Evolutionary conservation across 2,329 filamentous ascomycete species (phyloP), one percentile per base, ranked within the genome.

Genomic region (Cladosporium sphaerospermum): DNA sequence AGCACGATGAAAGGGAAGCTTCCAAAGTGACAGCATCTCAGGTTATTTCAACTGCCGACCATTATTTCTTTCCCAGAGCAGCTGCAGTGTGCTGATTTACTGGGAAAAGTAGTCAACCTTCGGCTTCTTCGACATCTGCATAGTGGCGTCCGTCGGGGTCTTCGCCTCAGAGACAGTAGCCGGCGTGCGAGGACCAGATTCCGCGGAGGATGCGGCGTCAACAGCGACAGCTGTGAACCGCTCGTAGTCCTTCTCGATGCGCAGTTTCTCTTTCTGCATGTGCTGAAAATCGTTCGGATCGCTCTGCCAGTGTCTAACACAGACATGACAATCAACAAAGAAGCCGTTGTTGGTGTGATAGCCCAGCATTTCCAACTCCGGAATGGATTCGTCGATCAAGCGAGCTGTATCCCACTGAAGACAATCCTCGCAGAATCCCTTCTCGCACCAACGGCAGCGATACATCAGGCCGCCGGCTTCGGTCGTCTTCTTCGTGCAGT

Each of bases 351-450:
- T 54, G 2, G 68, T 65, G 3, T 69, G 64, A 52, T 76, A 79
- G 1, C 70, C 72, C 1, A 80, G 65, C n/a, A 76, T 57, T 52
- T 80, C 73, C 49, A 76, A 78, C 59, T 82, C 78, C 1, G 73
- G 70, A 0, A 82, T 64, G 11, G 72, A 75, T 19, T 78, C 73
- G 9, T 77, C 79, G 10, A 83, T 61, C 0, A 83, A 72, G 3
- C 69, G 68, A 0, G 74, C 72, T 2, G 69, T 67, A 3, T 77
- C 71, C 67, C 77, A 82, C 45, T 82, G 73, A 0, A 83, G 62
- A 59, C 80, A 83, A 42, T 82, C 76, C 52, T 84, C 80, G 59
- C 81, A 84, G 59, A 73, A 82, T 0, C 75, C 79, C 2, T 67
- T 66, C 28, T 77, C 73, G 56, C 81, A 84, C 71, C 73, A 80